Conservation (phyloP, 192 early-diverging fungal species). For the Coemansia sp. region DNA sequence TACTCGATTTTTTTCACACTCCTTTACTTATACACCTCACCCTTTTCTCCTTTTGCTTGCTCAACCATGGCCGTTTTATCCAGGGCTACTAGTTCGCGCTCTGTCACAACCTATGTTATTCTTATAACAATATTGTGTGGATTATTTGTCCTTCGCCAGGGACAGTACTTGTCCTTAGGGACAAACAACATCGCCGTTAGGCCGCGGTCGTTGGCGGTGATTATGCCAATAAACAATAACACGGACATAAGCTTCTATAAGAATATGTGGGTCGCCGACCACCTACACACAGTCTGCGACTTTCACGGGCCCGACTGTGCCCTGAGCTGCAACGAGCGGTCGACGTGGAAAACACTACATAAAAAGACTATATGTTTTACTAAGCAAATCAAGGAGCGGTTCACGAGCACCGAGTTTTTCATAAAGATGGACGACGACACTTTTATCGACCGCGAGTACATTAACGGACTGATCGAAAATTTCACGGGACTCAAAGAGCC, state of each 20-base stretch:
- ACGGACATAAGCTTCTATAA: slow-evolving; percentile 29
- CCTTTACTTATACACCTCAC: background rate
- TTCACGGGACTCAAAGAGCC: slow-evolving; percentile 12
- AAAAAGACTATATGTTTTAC: slow-evolving; percentile 38
- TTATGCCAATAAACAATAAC: slow-evolving; percentile 30
- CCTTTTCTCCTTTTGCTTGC: background rate
- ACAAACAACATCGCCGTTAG: background rate
- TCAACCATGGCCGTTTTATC: background rate
- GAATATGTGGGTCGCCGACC: slow-evolving; percentile 35
- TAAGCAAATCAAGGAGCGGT: slow-evolving; percentile 14
- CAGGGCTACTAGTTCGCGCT: background rate
- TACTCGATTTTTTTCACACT: background rate
- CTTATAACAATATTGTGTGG: background rate
- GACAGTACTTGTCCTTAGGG: background rate
- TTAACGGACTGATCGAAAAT: slow-evolving; percentile 16
- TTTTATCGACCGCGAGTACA: slow-evolving; percentile 23
- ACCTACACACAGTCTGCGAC: slow-evolving; percentile 37
- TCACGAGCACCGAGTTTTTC: slow-evolving; percentile 31
- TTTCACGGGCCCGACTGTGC: slow-evolving; percentile 16
- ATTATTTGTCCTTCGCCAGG: background rate
- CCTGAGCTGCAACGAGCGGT: slow-evolving; percentile 24
- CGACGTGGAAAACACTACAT: slow-evolving; percentile 23
- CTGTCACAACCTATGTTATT: background rate
- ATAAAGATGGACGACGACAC: slow-evolving; percentile 42
- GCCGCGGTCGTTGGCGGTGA: slow-evolving; percentile 14